Evolutionary conservation across 129 eudicot genomes (phyloP).

Genomic region (Flaveria brownii): DNA sequence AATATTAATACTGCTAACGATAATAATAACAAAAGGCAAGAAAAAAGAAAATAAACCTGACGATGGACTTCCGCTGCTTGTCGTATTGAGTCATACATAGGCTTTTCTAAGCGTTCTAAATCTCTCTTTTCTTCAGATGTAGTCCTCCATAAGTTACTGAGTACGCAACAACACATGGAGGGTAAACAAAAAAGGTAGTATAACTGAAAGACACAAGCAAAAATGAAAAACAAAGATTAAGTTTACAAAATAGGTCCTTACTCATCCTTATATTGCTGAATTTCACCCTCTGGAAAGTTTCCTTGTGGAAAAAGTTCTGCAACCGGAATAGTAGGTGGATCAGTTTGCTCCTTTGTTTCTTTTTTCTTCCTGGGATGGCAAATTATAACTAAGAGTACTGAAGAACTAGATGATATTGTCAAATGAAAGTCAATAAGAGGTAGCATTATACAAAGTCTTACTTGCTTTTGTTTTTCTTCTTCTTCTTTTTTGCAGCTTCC

Average conservation of each 20-base stretch:
- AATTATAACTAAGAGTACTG: conserved; percentile 11
- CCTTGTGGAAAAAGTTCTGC: conserved; percentile 77
- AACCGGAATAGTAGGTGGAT: conserved; percentile 95
- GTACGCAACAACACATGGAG: background rate
- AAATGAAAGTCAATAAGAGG: conserved; percentile 19
- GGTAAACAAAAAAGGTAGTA: background rate
- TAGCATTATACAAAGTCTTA: conserved; percentile 35
- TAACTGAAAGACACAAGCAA: background rate
- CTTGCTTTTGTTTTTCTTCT: conserved; percentile 99
- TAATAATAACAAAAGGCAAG: background rate
- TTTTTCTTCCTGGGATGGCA: conserved; percentile 75
- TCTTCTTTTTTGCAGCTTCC: conserved; percentile 95
- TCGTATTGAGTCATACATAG: conserved; percentile 85
- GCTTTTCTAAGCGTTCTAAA: conserved; percentile 90
- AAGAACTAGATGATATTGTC: conserved; percentile 5
- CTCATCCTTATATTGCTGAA: conserved; percentile 92
- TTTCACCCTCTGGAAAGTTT: conserved; percentile 99
- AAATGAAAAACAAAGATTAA: background rate
- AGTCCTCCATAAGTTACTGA: conserved; percentile 94
- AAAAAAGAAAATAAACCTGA: conserved; percentile 56
- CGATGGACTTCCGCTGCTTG: conserved; percentile 99
- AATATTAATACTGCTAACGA: conserved; percentile 5
- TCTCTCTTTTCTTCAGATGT: conserved; percentile 99
- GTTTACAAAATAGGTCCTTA: conserved; percentile 41
- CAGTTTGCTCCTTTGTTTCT: conserved; percentile 74